Evolutionary conservation across 2,329 filamentous ascomycete genomes (phyloP), one percentile per base, ranked within the genome.

Genomic region (Akanthomyces muscarius): DNA sequence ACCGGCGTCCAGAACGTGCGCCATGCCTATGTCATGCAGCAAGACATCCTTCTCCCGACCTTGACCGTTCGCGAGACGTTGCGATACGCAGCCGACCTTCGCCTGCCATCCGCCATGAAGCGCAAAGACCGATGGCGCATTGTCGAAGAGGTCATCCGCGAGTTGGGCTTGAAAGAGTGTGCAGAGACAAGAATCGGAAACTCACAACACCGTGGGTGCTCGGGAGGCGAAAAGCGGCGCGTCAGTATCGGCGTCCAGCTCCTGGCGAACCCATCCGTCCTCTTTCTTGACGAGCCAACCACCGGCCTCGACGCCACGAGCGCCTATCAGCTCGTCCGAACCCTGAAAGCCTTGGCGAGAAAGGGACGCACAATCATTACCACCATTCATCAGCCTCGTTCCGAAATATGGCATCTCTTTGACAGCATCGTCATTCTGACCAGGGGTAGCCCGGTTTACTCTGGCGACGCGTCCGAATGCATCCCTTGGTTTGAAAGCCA

Each of bases 231-330:
- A 72, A 92, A 92, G 77, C 80, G 90, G 65, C 79, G 90, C 38
- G 89, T 88, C 0, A 91, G 88, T 66, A 90, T 93, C 54, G 90
- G 89, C 2, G 89, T 93, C 5, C 90, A 92, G 73, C 79, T 93
- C 62, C 78, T 93, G n/a, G 86, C 88, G 5, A 93, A 92, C 70
- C 90, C 90, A 1, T 91, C 88, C 6, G 83, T 93, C 1, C 76
- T 93, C 7, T 92, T 91, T 72, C 81, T 92, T 25, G 90, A 94
- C 69, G 90, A 93, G 69, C 89, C 90, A 0, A 93, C 90, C 0
- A 92, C 89, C 1, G 89, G 89, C 0, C 79, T 93, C 8, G 90
- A 93, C 74, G 89, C 89, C 0, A 91, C 89, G 1, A 91, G 87
- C 69, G 90, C 90, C 0, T 91, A 86, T 68, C 89, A 92, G 67